phyloP scores from a whole-genome alignment of 2,329 filamentous ascomycete genomes.

The Fusarium floridanum region DNA sequence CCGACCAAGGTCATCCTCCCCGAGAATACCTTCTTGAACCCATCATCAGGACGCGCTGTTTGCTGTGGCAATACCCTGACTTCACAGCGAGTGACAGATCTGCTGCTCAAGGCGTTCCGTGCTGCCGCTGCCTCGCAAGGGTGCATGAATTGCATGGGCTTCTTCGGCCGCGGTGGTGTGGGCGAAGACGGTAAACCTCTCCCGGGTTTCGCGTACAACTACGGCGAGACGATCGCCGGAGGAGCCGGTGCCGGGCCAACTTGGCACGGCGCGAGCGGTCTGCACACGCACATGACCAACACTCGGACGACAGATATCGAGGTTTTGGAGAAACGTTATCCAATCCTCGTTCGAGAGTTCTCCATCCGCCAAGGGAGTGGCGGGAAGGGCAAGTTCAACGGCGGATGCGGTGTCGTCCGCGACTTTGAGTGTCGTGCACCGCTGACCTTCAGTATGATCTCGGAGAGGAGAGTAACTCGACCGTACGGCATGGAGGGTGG shows the following conservation, averaged over 20 bases:
- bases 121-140: conserved; percentile 9
- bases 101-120: conserved; percentile 46
- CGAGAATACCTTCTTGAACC: conserved; percentile 48
- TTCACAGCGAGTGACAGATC: conserved; percentile 48
- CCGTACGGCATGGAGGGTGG: conserved; percentile 53
- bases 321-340: conserved; percentile 51
- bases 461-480: conserved; percentile 50
- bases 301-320: conserved; percentile 53
- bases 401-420: conserved; percentile 49
- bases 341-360: conserved; percentile 47
- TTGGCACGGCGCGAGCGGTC: conserved; percentile 45
- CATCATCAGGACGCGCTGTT: conserved; percentile 47
- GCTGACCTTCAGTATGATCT: conserved; percentile 51
- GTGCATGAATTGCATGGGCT: conserved; percentile 11
- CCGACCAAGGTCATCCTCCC: conserved; percentile 50
- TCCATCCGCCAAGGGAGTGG: conserved; percentile 46
- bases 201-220: conserved; percentile 46
- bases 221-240: conserved; percentile 44
- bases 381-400: conserved; percentile 45
- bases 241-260: conserved; percentile 50
- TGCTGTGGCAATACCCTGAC: conserved; percentile 69
- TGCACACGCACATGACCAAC: conserved; percentile 52
- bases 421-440: conserved; percentile 51
- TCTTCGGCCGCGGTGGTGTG: conserved; percentile 37
- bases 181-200: conserved; percentile 41